Evolutionary conservation across 805 yeast species (phyloP).

Genomic region (Candida ascalaphidarum): DNA sequence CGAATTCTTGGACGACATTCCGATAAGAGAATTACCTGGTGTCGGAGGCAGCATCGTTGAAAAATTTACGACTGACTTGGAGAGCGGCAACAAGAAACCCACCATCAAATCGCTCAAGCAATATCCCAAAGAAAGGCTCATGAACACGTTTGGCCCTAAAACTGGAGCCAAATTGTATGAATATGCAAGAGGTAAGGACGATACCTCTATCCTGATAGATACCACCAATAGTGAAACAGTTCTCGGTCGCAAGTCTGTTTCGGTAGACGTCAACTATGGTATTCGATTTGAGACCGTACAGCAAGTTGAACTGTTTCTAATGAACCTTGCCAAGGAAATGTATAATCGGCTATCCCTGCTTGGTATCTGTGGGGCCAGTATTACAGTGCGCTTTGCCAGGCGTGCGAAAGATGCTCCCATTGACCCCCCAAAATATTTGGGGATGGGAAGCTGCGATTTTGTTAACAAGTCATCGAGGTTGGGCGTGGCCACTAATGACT

Average conservation of each 20-base stretch:
- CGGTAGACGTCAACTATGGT: constrained; percentile 90
- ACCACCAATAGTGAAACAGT: constrained; percentile 33
- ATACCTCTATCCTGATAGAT: constrained; percentile 47
- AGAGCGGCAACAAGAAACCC: constrained; percentile 8
- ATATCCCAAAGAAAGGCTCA: constrained; percentile 26
- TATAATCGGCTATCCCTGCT: constrained; percentile 40
- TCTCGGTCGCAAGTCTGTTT: constrained; percentile 62
- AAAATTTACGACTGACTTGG: constrained; percentile 33
- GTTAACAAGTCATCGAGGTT: constrained; percentile 49
- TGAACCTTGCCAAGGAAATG: constrained; percentile 52
- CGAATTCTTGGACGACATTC: constrained; percentile 26
- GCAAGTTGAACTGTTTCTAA: constrained; percentile 60
- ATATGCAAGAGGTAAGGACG: constrained; percentile 62
- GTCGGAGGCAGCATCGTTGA: constrained; percentile 44
- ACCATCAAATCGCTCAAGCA: constrained; percentile 31
- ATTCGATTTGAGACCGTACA: constrained; percentile 55
- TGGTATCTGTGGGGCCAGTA: constrained; percentile 41
- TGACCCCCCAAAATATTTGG: constrained; percentile 71
- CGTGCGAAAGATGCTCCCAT: constrained; percentile 62
- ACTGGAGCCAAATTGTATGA: constrained; percentile 57
- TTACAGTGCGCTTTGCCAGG: constrained; percentile 59
- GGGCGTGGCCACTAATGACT: constrained; percentile 52
- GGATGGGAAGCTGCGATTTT: constrained; percentile 75
- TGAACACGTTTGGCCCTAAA: constrained; percentile 54
- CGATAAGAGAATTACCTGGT: constrained; percentile 47